Percentiles rank a stretch among this genome's conserved stretches.
Conservation (phyloP, 257 asterid genomes). For the Jasminum sambac region DNA sequence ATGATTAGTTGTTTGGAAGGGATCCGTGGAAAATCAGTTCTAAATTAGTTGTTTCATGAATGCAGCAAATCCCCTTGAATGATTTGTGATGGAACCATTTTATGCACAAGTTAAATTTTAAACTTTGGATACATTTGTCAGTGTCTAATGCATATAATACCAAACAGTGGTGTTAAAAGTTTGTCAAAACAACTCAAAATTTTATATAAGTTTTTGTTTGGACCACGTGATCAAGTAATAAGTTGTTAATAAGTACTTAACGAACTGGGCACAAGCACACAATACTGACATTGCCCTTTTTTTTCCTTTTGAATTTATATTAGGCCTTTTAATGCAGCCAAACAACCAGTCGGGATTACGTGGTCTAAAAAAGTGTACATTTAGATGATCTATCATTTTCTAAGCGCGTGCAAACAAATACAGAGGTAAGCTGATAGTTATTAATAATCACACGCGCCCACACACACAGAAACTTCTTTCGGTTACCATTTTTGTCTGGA, state of each 20-base stretch:
- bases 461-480: neutral
- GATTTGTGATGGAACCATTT: neutral
- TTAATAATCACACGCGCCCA: neutral
- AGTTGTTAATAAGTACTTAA: neutral
- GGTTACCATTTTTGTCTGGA: neutral
- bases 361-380: neutral
- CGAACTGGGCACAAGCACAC: neutral
- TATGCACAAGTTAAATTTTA: neutral
- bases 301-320: neutral
- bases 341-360: neutral
- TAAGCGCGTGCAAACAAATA: slow-evolving; percentile 3
- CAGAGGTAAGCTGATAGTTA: slow-evolving; percentile 1
- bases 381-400: neutral
- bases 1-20: neutral
- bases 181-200: neutral
- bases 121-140: neutral
- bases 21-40: neutral
- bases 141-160: neutral
- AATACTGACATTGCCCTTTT: neutral
- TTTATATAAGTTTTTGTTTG: neutral
- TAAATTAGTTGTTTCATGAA: neutral
- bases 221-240: neutral
- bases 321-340: neutral
- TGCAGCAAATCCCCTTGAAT: neutral
- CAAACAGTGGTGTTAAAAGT: neutral